Evolutionary conservation across 2,329 filamentous ascomycete species (phyloP).

Genomic region (Shiraia sp.): DNA sequence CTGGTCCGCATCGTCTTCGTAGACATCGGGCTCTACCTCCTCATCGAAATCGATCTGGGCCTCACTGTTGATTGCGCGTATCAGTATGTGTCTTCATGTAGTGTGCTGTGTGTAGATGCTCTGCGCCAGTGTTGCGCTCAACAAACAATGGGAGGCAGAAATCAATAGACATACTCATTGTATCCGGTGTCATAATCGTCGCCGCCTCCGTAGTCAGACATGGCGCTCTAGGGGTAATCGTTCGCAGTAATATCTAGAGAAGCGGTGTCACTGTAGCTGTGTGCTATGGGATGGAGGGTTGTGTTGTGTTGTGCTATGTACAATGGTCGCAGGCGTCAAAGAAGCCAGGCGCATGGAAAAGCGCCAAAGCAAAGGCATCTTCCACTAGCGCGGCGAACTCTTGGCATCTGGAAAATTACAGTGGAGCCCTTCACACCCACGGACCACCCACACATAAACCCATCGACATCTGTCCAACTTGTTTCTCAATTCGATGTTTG

Average conservation of each 20-base stretch:
- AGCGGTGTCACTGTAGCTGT: no score
- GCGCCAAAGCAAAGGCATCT: slow-evolving; percentile 16
- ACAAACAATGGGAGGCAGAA: slow-evolving; percentile 5
- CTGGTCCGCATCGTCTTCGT: slow-evolving; percentile 64
- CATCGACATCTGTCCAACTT: no score
- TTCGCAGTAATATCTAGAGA: no score
- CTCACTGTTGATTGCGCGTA: slow-evolving; percentile 36
- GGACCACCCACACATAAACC: no score
- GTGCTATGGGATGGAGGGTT: no score
- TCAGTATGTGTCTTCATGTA: slow-evolving; percentile 14
- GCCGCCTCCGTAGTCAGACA: slow-evolving; percentile 54
- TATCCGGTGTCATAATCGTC: slow-evolving; percentile 36
- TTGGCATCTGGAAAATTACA: slow-evolving; percentile 25
- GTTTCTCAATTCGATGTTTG: no score
- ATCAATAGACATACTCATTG: slow-evolving; percentile 33
- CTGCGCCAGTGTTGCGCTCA: slow-evolving; percentile 13
- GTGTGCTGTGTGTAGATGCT: not conserved
- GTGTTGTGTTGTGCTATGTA: no score
- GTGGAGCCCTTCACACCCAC: no score
- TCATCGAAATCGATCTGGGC: slow-evolving; percentile 58
- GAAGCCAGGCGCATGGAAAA: slow-evolving; percentile 19
- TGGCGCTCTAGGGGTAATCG: no score
- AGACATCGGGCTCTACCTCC: slow-evolving; percentile 67
- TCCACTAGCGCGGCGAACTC: slow-evolving; percentile 20
- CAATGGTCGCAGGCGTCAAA: slow-evolving; percentile 9